Base-by-base conservation (phyloP, 1,284 basidiomycete species). In the Filobasidium uniguttulatum region DNA sequence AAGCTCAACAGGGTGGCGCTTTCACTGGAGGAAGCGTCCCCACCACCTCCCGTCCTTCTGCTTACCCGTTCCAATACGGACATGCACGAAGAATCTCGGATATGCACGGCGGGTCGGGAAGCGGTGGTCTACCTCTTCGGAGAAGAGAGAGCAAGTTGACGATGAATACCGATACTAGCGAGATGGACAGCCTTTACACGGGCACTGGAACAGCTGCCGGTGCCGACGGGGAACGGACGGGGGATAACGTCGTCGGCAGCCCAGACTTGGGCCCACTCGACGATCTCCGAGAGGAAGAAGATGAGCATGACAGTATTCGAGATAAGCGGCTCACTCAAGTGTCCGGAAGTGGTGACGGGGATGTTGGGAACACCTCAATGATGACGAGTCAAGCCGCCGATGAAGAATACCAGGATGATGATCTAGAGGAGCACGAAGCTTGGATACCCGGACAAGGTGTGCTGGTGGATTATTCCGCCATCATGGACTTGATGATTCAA, bases 401-500 rank as follows among this genome's bases (percentile, higher is more conserved):
- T 1, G 60, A 59, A 3, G 61, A 62, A 10, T 59, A 61, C 9
- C 60, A 59, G 1, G 62, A 62, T 10, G 60, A 62, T n/a, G 57
- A 66, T 19, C 68, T 69, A 2, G 63, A 69, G 29, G 59, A 62
- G 33, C 57, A 63, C 22, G 60, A 62, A 76, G 84, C 79, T 40
- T 97, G 89, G 87, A 73, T 87, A 33, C 89, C 89, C 23, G 91
- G 91, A 3, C 88, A 94, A 72, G 88, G 85, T 1, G 89, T 98
- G 6, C 77, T 77, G 53, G 83, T 99, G 53, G 83, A 97, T 66
- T 89, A 93, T 65, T 79, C 81, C 5, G 82, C 88, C 8, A 89
- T 99, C 51, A 80, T 97, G 50, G 88, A 97, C 60, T 97, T 94
- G 56, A 72, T 99, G 33, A 81, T 98, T n/a, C 78, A 81, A 56